Base-by-base conservation (phyloP, 768 basidiomycete genomes). In the Roridomyces roridus region DNA sequence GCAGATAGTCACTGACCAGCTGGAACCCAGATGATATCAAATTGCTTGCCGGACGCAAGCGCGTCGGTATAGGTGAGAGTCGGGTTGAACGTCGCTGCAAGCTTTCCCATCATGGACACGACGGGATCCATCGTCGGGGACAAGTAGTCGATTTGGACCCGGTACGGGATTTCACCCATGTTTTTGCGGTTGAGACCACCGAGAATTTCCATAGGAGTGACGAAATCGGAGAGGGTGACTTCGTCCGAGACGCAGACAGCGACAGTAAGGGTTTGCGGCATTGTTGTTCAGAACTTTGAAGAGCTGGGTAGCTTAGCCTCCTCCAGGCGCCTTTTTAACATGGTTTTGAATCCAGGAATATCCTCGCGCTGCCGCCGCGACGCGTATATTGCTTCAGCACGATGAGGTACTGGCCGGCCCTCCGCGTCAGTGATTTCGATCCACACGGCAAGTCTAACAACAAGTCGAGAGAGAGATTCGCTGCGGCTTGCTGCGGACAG, bases 151-250 rank as follows among this genome's bases (percentile, higher is more conserved):
- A 63, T 40, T 15, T 26, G 24, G 46, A 59, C 37, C 0, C 51
- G 48, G 39, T 59, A 51, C 0, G 62, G 57, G 20, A 59, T 46
- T 12, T 51, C 57, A 21, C 40, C 46, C 45, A 59, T 34, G 31
- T 15, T 15, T 15, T 34, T 34, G 25, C 41, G 42, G 42, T 63
- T 63, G 5, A 63, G 21, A 21, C 31, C 23, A n/a, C 57, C 17
- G n/a, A 63, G 28, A 20, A 63, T 48, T 26, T 63, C 62, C 3
- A 59, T 36, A 0, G 57, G 58, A 5, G 57, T 40, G 23, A 63
- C 53, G 34, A 63, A 63, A 46, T 63, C 62, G 3, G 57, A 55
- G 25, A 63, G 62, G 18, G 62, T 63, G 34, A 63, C 62, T 9
- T 31, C 62, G 8, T 55, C 24, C 37, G 57, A 58, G 35, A 63